These are phyloP conservation scores for Fonsecaea multimorphosa DNA, from an alignment of 2,329 filamentous ascomycete species.

Conservation along the genomic window DNA sequence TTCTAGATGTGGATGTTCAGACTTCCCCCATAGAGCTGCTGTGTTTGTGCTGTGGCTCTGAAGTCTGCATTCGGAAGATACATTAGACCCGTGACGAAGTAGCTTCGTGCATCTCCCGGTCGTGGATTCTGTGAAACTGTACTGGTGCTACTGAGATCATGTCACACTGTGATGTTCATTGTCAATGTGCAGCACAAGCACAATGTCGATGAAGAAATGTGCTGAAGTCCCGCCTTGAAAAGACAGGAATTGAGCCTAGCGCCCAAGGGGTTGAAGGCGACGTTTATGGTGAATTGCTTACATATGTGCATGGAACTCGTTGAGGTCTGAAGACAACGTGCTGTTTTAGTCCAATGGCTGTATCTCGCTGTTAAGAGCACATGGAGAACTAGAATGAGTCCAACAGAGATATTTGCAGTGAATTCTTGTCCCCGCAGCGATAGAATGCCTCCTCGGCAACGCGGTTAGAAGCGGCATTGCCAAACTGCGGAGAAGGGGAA, in stretches of 20 bases:
- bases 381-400: not conserved
- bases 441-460: conserved; percentile 47
- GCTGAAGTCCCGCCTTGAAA: not conserved
- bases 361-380: not conserved
- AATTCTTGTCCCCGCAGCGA: not conserved
- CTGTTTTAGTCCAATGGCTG: not conserved
- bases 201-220: not conserved
- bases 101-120: not conserved
- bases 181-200: not conserved
- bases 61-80: not conserved
- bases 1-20: not conserved
- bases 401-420: not conserved
- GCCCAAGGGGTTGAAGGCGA: not conserved
- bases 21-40: not conserved
- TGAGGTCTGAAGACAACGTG: not conserved
- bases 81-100: not conserved
- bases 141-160: not conserved
- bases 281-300: not conserved
- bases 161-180: not conserved
- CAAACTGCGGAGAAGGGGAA: conserved; percentile 25
- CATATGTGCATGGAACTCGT: not conserved
- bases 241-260: not conserved
- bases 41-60: not conserved
- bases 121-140: not conserved
- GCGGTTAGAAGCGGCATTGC: conserved; percentile 25